Conservation (phyloP, 208 protist genomes). For the Crithidia bombi region DNA sequence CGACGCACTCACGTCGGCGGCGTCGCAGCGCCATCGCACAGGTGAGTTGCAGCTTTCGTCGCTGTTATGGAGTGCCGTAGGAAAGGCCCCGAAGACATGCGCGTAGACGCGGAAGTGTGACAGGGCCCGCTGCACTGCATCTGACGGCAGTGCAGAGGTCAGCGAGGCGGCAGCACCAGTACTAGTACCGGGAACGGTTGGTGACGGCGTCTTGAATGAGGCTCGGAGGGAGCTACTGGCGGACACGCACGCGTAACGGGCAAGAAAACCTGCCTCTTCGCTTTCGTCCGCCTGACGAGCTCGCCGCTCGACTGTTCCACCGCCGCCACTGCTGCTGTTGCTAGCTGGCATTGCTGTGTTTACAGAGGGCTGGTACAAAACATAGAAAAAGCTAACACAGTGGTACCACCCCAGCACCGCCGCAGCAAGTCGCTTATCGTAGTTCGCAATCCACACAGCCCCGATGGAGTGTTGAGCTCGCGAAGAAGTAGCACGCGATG, state of each 20-base stretch:
- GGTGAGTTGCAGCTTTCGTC: neutral
- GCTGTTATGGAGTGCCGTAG: neutral
- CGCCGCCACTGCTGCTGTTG: neutral
- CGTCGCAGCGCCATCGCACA: neutral
- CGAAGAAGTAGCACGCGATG: neutral
- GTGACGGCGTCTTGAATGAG: neutral
- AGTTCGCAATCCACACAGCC: constrained; percentile 14
- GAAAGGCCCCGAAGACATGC: constrained; percentile 11
- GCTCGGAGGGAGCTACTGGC: neutral
- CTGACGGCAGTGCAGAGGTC: neutral
- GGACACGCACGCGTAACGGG: neutral
- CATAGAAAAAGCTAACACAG: constrained; percentile 26
- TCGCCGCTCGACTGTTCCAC: neutral
- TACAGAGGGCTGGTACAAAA: constrained; percentile 15
- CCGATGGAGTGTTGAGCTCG: neutral
- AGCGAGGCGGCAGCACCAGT: neutral
- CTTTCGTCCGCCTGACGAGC: neutral
- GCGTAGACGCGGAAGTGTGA: constrained; percentile 21
- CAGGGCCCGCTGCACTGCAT: constrained; percentile 17
- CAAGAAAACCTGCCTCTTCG: neutral
- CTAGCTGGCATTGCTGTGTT: neutral
- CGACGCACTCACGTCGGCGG: neutral
- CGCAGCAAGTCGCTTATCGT: constrained; percentile 23
- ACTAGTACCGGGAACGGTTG: neutral
- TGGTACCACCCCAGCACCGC: constrained; percentile 30